phyloP scores from a whole-genome alignment of 1,284 basidiomycete species.

The Tylopilus orsonianus region DNA sequence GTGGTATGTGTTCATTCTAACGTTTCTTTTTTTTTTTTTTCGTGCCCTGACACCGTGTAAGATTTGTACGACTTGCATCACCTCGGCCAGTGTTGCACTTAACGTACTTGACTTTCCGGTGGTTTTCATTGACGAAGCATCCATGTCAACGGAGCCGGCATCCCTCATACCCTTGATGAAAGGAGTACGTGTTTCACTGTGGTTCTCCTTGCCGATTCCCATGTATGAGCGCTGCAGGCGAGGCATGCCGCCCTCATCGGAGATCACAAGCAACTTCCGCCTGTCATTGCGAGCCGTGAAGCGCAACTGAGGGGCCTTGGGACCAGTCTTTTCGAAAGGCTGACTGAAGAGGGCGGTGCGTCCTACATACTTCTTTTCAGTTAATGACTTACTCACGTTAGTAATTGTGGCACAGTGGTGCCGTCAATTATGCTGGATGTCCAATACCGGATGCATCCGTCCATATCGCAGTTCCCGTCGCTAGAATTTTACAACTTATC shows the following conservation, averaged over 20 bases:
- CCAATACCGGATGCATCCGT: conserved; percentile 95
- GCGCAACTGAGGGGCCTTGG: conserved; percentile 73
- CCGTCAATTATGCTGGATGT: conserved; percentile 88
- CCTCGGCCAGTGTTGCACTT: conserved; percentile 59
- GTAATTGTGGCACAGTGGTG: conserved; percentile 46
- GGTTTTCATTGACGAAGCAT: conserved; percentile 93
- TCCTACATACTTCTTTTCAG: conserved; percentile 18
- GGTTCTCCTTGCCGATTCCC: conserved; percentile 10
- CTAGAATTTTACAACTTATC: conserved; percentile 76
- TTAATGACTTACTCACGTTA: conserved; percentile 17
- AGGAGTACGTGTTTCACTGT: conserved; percentile 57
- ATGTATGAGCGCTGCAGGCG: conserved; percentile 46
- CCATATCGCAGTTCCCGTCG: conserved; percentile 84
- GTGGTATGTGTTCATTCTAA: conserved; percentile 56
- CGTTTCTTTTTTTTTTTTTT: neutral
- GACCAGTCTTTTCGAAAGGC: conserved; percentile 84
- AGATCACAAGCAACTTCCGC: conserved; percentile 96
- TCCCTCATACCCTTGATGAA: conserved; percentile 86
- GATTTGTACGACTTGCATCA: conserved; percentile 85
- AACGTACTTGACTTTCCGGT: conserved; percentile 85
- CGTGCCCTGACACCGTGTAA: conserved; percentile 31
- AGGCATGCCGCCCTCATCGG: conserved; percentile 87
- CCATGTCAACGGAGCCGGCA: conserved; percentile 93
- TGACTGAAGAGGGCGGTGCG: conserved; percentile 77
- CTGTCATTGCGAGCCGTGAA: conserved; percentile 76